These are phyloP conservation scores for Tephrocybe sp. DNA, from an alignment of 768 basidiomycete genomes.

Conservation along the genomic window DNA sequence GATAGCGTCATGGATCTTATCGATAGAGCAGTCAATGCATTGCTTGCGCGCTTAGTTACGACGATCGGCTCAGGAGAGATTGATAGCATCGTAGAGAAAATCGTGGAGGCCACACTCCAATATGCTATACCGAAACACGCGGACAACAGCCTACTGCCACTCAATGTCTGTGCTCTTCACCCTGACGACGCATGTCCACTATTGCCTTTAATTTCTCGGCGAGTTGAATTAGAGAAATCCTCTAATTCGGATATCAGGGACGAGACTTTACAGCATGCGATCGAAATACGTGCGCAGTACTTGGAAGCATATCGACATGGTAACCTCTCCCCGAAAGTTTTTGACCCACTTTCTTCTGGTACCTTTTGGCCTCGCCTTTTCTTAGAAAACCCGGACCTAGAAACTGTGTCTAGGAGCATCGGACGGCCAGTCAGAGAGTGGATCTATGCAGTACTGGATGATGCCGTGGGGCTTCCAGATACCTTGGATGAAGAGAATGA, in stretches of 20 bases:
- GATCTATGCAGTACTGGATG: constrained; percentile 68
- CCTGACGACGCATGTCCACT: constrained; percentile 55
- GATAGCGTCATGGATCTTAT: constrained; percentile 79
- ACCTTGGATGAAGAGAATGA: constrained; percentile 14
- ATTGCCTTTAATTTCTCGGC: constrained; percentile 49
- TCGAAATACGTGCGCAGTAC: constrained; percentile 50
- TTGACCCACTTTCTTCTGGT: constrained; percentile 61
- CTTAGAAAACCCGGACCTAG: constrained; percentile 75
- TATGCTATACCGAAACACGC: constrained; percentile 71
- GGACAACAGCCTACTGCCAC: constrained; percentile 48
- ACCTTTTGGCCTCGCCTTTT: constrained; percentile 75
- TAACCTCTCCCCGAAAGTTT: constrained; percentile 50
- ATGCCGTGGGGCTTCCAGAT: constrained; percentile 60
- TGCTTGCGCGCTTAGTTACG: constrained; percentile 49
- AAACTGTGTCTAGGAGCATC: constrained; percentile 63
- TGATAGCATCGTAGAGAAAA: constrained; percentile 61
- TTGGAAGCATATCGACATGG: constrained; percentile 65
- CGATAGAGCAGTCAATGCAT: constrained; percentile 59
- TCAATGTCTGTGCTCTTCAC: constrained; percentile 62
- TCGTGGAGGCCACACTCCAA: constrained; percentile 74
- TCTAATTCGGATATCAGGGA: constrained; percentile 18
- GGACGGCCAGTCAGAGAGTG: constrained; percentile 63
- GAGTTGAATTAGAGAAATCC: constrained; percentile 32
- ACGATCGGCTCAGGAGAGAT: constrained; percentile 62
- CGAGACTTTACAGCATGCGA: constrained; percentile 22